Percentiles rank a stretch among this genome's conserved stretches.
Conservation (phyloP, 148 eudicot species). For the Arbutus unedo region DNA sequence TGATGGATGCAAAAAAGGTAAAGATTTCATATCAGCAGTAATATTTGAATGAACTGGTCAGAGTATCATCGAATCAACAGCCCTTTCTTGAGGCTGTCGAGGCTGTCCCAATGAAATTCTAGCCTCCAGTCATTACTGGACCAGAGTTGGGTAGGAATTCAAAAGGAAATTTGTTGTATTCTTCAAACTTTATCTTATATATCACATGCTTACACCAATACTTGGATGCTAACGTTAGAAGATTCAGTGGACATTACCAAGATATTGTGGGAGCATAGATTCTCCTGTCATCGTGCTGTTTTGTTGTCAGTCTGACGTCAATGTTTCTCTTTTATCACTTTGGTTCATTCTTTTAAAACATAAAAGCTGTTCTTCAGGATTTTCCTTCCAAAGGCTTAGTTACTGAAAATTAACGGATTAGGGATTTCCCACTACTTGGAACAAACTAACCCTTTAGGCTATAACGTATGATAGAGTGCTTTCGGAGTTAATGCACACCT, state of each 20-base stretch:
- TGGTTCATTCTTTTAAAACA: background rate
- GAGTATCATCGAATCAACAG: background rate
- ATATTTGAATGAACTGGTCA: background rate
- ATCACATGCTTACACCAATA: background rate
- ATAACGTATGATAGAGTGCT: background rate
- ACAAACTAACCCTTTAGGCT: background rate
- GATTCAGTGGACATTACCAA: slow-evolving; percentile 1
- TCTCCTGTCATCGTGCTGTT: background rate
- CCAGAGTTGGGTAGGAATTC: no score
- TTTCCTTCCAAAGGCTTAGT: background rate
- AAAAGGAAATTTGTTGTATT: background rate
- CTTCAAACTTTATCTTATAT: background rate
- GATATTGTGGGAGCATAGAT: slow-evolving; percentile 12
- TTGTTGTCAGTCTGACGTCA: background rate
- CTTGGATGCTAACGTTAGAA: slow-evolving; percentile 1
- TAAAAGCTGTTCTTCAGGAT: background rate
- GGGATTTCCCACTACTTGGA: background rate
- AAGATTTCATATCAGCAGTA: background rate
- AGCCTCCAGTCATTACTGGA: background rate
- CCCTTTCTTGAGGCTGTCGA: slow-evolving; percentile 5
- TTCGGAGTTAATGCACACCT: background rate
- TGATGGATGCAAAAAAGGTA: background rate
- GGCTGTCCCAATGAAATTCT: slow-evolving; percentile 14
- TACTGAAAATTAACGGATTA: background rate
- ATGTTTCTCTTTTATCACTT: background rate